Base-by-base conservation (phyloP, 345 rosid genomes). In the Balakata baccata region DNA sequence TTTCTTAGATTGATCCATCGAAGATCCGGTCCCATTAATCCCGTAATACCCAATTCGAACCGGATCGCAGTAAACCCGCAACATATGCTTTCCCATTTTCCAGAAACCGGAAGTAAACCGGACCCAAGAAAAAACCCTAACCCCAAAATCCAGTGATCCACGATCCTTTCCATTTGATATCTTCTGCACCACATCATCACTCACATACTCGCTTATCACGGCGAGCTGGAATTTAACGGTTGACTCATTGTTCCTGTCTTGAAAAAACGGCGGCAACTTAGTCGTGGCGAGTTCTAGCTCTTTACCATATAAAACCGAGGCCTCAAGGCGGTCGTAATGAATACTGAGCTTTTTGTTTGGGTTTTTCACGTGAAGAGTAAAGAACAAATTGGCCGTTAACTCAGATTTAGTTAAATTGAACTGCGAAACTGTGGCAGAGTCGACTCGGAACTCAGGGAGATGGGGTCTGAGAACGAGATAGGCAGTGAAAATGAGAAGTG, bases 361-460 rank as follows among this genome's bases (percentile, higher is more conserved):
- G 67, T 85, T 83, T 13, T 64, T 77, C 1, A 83, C 70, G 3
- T 73, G 52, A 25, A 83, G 74, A 49, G 77, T 73, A 22, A 85
- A 72, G 16, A 56, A 37, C 84, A 82, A 85, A 5, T 75, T 65
- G 14, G 86, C 84, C 3, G 82, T 73, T 67, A 85, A 74, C 63
- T 74, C 77, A 45, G 88, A 84, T 5, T 54, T 70, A 34, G 81
- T 75, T 53, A 64, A 45, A 49, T 79, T 83, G 65, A 85, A 73
- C 38, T 71, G 74, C 2, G 85, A 56, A 38, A 68, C 18, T 9
- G 50, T 18, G 6, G 70, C 86, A 73, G 82, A 1, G 76, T 73
- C 29, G 46, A 68, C 25, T 53, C 62, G 49, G 37, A 69, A 53
- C 62, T 53, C 62, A 2, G 38, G 51, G 18, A 53, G 45, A 22